A percentile compares a stretch with the other conserved stretches of the same genome.
phyloP scores from a whole-genome alignment of 164 flowering plant genomes.

The grape (Vitis vinifera) region DNA sequence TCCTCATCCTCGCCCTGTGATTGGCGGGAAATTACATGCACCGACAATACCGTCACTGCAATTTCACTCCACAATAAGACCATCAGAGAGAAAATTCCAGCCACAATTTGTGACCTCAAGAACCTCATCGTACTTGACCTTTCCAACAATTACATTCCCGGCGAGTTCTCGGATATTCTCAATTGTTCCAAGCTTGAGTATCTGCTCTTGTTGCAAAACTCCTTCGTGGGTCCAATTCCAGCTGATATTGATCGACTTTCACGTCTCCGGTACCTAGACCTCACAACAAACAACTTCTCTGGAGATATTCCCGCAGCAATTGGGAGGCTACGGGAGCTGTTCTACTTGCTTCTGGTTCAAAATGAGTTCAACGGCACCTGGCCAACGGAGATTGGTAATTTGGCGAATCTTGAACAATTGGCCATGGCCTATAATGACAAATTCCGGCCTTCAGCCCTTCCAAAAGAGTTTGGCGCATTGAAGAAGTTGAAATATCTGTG shows the following conservation, averaged over 20 bases:
- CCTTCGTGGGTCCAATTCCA: constrained; percentile 62
- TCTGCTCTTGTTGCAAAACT: constrained; percentile 61
- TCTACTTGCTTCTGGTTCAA: constrained; percentile 21
- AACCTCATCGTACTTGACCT: constrained; percentile 47
- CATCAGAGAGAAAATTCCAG: constrained; percentile 39
- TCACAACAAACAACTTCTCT: constrained; percentile 65
- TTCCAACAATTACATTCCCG: constrained; percentile 43
- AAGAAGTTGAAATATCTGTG: constrained; percentile 48
- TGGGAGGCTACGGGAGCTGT: constrained; percentile 37
- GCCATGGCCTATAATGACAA: constrained; percentile 30
- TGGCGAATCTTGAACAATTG: constrained; percentile 46
- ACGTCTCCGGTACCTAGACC: constrained; percentile 32
- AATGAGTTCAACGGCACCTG: constrained; percentile 60
- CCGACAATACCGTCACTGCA: constrained; percentile 36
- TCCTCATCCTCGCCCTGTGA: constrained; percentile 43
- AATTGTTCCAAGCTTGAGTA: constrained; percentile 50
- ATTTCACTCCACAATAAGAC: constrained; percentile 19
- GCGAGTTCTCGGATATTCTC: constrained; percentile 56
- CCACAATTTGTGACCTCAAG: constrained; percentile 50
- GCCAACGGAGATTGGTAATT: constrained; percentile 59
- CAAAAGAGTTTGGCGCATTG: constrained; percentile 46
- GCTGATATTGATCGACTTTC: constrained; percentile 45
- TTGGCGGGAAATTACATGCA: constrained; percentile 59
- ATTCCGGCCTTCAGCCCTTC: constrained; percentile 43
- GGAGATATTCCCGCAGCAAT: constrained; percentile 64